A percentile compares a stretch with the other conserved stretches of the same genome.
Evolutionary conservation across 257 asterid genomes (phyloP).

Genomic region (Penstemon newberryi): DNA sequence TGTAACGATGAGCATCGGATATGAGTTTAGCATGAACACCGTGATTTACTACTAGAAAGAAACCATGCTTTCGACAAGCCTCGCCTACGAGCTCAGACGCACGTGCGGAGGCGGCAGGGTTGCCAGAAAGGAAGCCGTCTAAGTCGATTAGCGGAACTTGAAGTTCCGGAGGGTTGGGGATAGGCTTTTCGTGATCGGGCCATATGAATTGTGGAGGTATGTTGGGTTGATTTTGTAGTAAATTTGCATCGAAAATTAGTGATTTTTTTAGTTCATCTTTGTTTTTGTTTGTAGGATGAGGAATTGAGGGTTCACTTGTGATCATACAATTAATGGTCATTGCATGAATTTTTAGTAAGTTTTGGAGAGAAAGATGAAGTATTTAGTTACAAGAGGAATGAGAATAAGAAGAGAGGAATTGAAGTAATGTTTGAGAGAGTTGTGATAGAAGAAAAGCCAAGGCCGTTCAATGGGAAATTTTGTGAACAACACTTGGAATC

Average conservation of each 20-base stretch:
- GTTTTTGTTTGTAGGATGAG: constrained; percentile 20
- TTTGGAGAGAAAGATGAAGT: background rate
- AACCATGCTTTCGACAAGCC: constrained; percentile 70
- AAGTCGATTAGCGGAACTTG: constrained; percentile 67
- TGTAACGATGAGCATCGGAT: constrained; percentile 57
- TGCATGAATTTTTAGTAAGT: constrained; percentile 36
- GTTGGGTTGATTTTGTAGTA: constrained; percentile 38
- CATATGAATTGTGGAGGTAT: constrained; percentile 78
- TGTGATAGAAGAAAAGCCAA: constrained; percentile 49
- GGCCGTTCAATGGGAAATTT: constrained; percentile 38
- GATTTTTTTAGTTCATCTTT: constrained; percentile 20
- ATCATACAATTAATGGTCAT: constrained; percentile 56
- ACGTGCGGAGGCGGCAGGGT: constrained; percentile 38
- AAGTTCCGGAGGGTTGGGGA: constrained; percentile 42
- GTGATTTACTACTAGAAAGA: constrained; percentile 75
- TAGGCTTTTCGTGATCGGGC: constrained; percentile 88
- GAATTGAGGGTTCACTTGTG: constrained; percentile 30
- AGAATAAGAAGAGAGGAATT: constrained; percentile 12
- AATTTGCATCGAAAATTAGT: constrained; percentile 51
- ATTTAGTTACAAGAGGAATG: constrained; percentile 1
- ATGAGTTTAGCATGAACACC: constrained; percentile 61
- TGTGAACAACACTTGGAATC: constrained; percentile 45
- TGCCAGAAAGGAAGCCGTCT: constrained; percentile 68
- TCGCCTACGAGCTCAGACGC: constrained; percentile 65
- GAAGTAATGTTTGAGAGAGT: constrained; percentile 26